These are phyloP conservation scores for Coleophoma eucalyptorum DNA, from an alignment of 2,329 filamentous ascomycete species.

Conservation along the genomic window DNA sequence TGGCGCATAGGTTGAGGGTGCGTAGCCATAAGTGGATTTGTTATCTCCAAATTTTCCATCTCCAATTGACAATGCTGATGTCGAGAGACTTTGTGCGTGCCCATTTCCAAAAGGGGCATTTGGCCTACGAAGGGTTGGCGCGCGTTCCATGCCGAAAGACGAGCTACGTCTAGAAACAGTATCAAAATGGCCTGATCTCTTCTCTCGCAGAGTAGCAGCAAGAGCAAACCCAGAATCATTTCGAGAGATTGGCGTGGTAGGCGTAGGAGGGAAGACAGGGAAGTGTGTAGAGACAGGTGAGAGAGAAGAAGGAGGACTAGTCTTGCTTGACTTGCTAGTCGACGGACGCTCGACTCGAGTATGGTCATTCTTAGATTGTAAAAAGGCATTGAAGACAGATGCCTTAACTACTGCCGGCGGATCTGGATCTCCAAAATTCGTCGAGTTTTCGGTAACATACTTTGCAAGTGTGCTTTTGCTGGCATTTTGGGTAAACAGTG, in stretches of 20 bases:
- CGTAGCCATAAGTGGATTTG: conserved; percentile 57
- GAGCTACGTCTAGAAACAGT: conserved; percentile 77
- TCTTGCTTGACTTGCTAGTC: conserved; percentile 63
- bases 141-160: conserved; percentile 80
- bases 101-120: conserved; percentile 71
- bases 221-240: conserved; percentile 90
- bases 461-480: conserved; percentile 72
- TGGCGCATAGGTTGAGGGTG: conserved; percentile 79
- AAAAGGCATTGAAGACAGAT: conserved; percentile 88
- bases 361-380: conserved; percentile 67
- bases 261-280: conserved; percentile 68
- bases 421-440: conserved; percentile 69
- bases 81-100: conserved; percentile 63
- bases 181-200: conserved; percentile 88
- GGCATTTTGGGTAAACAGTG: conserved; percentile 72
- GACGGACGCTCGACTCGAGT: conserved; percentile 70
- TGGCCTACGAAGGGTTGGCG: conserved; percentile 62
- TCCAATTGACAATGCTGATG: conserved; percentile 46
- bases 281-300: conserved; percentile 80
- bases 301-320: conserved; percentile 59
- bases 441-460: conserved; percentile 85
- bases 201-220: conserved; percentile 83
- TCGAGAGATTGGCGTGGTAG: conserved; percentile 75
- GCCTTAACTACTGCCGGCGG: conserved; percentile 39
- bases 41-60: conserved; percentile 10